A percentile compares a stretch with the other conserved stretches of the same genome.
These are phyloP conservation scores for Dendrocalamus latiflorus DNA, from an alignment of 202 grass and related monocot species.

Conservation along the genomic window DNA sequence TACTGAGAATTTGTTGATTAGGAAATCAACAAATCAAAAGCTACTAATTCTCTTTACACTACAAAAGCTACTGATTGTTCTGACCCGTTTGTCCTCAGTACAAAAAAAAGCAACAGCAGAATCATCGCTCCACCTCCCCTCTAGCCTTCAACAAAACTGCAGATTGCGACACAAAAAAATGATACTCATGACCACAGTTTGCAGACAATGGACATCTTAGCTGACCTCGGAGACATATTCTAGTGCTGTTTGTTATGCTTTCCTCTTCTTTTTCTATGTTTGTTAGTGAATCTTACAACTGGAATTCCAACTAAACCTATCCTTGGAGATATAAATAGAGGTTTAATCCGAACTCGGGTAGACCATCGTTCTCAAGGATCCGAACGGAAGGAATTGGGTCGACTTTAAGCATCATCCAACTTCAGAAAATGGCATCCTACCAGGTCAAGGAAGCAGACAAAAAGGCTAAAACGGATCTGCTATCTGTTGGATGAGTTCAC, in stretches of 20 bases:
- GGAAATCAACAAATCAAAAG: background rate
- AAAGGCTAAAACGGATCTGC: background rate
- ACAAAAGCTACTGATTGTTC: conserved; percentile 5
- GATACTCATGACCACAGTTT: too few relatives aligned
- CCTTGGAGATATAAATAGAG: background rate
- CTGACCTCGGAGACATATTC: conserved; percentile 11
- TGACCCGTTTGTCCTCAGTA: too few relatives aligned
- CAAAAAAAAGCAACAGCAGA: too few relatives aligned
- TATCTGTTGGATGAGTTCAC: conserved; percentile 16
- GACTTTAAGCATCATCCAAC: conserved; percentile 26
- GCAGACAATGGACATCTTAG: conserved; percentile 4
- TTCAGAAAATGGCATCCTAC: conserved; percentile 11
- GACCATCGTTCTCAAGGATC: too few relatives aligned
- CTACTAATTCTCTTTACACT: background rate
- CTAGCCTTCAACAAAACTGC: too few relatives aligned
- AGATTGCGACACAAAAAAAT: too few relatives aligned
- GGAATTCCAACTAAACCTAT: background rate
- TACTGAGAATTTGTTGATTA: background rate
- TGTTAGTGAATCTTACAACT: background rate
- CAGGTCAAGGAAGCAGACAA: background rate
- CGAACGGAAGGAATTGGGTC: background rate
- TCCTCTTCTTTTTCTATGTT: background rate
- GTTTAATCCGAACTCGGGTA: too few relatives aligned
- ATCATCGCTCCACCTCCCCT: too few relatives aligned
- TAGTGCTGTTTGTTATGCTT: too few relatives aligned